phyloP scores from a whole-genome alignment of 2,329 filamentous ascomycete genomes.

The Aspergillus fructus region DNA sequence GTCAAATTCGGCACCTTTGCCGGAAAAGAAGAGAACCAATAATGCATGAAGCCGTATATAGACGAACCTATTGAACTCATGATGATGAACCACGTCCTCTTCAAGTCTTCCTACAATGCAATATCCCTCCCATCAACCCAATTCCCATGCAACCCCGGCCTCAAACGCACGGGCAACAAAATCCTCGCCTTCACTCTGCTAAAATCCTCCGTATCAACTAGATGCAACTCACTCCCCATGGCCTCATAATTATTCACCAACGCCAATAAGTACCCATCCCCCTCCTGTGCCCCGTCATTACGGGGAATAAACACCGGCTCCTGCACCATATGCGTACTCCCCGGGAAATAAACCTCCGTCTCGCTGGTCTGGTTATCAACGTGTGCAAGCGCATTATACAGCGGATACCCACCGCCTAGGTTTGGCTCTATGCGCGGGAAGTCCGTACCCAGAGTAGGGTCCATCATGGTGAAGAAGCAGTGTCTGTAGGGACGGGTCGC shows the following conservation, averaged over 20 bases:
- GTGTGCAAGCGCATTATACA: constrained; percentile 52
- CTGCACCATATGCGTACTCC: constrained; percentile 36
- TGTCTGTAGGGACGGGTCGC: constrained; percentile 35
- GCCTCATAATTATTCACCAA: constrained; percentile 24
- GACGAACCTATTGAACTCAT: constrained; percentile 11
- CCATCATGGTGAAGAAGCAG: constrained; percentile 47
- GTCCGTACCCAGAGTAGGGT: constrained; percentile 38
- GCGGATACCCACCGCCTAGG: constrained; percentile 30
- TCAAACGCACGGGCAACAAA: constrained; percentile 17
- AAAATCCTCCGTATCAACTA: constrained; percentile 19
- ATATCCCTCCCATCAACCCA: constrained; percentile 17
- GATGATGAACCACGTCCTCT: neutral
- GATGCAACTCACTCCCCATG: constrained; percentile 24
- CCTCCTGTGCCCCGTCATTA: constrained; percentile 10
- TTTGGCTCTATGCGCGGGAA: constrained; percentile 26
- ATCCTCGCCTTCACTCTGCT: constrained; percentile 12
- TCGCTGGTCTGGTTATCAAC: constrained; percentile 38
- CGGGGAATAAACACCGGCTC: constrained; percentile 26
- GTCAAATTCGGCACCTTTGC: constrained; percentile 57
- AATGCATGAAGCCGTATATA: constrained; percentile 3
- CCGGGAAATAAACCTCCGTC: constrained; percentile 47
- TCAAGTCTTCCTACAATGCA: no score
- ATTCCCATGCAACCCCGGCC: constrained; percentile 23
- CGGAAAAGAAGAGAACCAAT: constrained; percentile 36
- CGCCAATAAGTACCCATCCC: constrained; percentile 23